These are phyloP conservation scores for Exsudoporus frostii DNA, from an alignment of 768 basidiomycete species.

Conservation along the genomic window DNA sequence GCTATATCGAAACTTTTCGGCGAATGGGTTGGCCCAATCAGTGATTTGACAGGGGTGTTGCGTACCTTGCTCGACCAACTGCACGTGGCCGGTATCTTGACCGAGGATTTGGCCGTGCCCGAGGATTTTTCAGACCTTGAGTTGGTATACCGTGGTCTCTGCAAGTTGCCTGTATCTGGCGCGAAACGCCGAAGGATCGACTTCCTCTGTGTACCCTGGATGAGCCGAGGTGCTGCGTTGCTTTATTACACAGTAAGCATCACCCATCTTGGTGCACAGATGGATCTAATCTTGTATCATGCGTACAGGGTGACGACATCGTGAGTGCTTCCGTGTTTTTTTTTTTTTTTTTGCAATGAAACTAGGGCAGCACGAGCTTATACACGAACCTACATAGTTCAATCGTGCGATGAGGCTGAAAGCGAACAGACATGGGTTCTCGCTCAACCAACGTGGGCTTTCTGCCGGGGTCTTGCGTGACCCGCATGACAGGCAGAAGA, in stretches of 20 bases:
- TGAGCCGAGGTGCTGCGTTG: constrained; percentile 74
- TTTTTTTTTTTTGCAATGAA: too few species aligned
- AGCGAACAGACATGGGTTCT: constrained; percentile 76
- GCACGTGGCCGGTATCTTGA: constrained; percentile 59
- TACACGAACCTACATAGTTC: constrained; percentile 62
- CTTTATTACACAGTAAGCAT: constrained; percentile 83
- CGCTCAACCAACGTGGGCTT: constrained; percentile 84
- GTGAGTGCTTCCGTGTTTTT: constrained; percentile 41
- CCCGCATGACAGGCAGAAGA: constrained; percentile 56
- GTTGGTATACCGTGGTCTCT: constrained; percentile 78
- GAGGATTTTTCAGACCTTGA: constrained; percentile 68
- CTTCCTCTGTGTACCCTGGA: constrained; percentile 79
- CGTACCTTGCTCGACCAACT: constrained; percentile 54
- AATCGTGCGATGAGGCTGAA: constrained; percentile 86
- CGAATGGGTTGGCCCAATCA: background rate
- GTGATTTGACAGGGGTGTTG: constrained; percentile 50
- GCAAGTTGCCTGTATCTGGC: constrained; percentile 48
- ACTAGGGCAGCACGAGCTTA: background rate
- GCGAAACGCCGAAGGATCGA: constrained; percentile 73
- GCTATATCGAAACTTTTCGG: constrained; percentile 1
- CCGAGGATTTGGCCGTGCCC: constrained; percentile 75
- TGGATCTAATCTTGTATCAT: background rate
- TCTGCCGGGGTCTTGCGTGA: constrained; percentile 72
- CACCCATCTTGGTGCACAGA: background rate
- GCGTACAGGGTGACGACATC: constrained; percentile 82